Base-by-base conservation (phyloP, 768 basidiomycete genomes). In the Leucocoprinus sp. region DNA sequence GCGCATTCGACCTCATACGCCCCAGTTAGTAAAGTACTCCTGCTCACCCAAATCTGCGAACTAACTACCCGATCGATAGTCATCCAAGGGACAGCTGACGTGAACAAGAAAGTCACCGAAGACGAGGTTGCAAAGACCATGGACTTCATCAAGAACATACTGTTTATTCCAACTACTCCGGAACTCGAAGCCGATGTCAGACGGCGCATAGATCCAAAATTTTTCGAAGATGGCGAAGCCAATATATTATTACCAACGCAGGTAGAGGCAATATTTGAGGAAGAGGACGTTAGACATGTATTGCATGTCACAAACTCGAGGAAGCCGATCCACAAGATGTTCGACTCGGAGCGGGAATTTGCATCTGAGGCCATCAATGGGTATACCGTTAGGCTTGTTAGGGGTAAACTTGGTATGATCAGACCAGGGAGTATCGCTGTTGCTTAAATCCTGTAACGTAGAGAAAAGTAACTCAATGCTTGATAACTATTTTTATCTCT, bases 251-350 rank as follows among this genome's bases (percentile, higher is more conserved):
- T 52, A 8, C 54, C 57, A 2, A 48, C 54, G 11, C 52, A 57
- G 15, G 52, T 54, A 14, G 52, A 52, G 17, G 39, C 52, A 12
- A 54, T 51, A 39, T 56, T 60, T 37, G 53, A 46, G 5, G 57
- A 58, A 22, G 50, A 53, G 23, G 60, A 60, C 28, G 60, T 57
- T 43, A 64, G 54, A 48, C 61, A 62, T 56, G 64, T 72, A 44
- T 52, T 69, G 33, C 63, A 66, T 34, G 67, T 69, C 43, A 62
- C 68, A 42, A 75, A 76, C 45, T 70, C 72, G 17, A 65, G 74
- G 21, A 64, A 70, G 41, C 60, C 76, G 27, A 42, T 57, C 21
- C 51, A 53, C 33, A 48, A 52, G n/a, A 53, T 54, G 28, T 45
- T 41, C 24, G 45, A 49, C 22, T 38, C 48, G 6, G 37, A 45